Evolutionary conservation across 2,329 filamentous ascomycete species (phyloP), one percentile per base, ranked within the genome.

Genomic region (Penicillium expansum): DNA sequence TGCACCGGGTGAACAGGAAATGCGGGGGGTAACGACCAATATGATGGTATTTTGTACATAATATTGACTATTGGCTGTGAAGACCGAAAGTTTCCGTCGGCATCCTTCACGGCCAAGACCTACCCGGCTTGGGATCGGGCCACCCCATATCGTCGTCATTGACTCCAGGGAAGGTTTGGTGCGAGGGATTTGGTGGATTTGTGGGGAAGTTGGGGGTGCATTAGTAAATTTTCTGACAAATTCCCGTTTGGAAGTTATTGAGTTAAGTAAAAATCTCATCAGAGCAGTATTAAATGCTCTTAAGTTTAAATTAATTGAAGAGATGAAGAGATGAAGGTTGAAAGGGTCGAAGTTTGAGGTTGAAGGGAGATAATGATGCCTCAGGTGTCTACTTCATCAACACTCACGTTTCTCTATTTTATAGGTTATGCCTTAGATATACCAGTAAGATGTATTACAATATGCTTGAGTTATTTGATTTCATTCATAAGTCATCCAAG

Each of bases 131-230:
- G 27, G n/a, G n/a, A 22, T 41, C 43, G 37, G 50, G 14, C 5
- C 20, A 24, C 42, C 35, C 35, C 48, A 51, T 52, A 52, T 56
- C 52, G 24, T 55, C 56, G 62, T 65, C 63, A 64, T 65, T 39
- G 58, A 61, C 45, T 60, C 24, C n/a, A 44, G 29, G 52, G 38
- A 59, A 56, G 48, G 50, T 60, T 60, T 50, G 55, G 39, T 22
- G 52, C 38, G 60, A 39, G 43, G 29, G 4, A 27, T 55, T 44
- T 45, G 22, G 27, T 41, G 42, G 30, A 53, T 29, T 37, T 55
- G 60, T 58, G 62, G 61, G 57, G 52, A 48, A 48, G 14, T 22
- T 22, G 47, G 29, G 18, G 16, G 35, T 18, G 1, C 5, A 47
- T 27, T 24, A 11, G 33, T 38, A 37, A 37, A 27, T 27, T 48